Conservation (phyloP, 768 basidiomycete genomes). For the Mycena chlorophos region DNA sequence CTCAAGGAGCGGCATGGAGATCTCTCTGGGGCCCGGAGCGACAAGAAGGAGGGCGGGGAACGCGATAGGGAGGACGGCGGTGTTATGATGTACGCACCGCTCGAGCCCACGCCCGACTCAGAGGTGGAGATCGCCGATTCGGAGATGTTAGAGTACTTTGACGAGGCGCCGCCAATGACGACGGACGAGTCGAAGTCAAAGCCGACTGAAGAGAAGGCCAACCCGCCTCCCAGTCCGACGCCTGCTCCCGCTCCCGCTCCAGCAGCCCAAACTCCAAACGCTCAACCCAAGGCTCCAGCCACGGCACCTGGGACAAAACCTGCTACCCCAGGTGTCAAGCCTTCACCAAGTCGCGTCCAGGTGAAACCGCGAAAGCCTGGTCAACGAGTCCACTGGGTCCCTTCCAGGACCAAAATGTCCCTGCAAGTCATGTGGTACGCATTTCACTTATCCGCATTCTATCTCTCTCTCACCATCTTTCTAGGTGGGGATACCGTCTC, state of each 20-base stretch:
- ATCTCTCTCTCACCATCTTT: neutral
- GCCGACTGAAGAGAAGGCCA: conserved; percentile 14
- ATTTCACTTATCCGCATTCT: neutral
- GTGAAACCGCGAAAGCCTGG: conserved; percentile 26
- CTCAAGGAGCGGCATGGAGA: conserved; percentile 30
- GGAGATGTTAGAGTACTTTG: conserved; percentile 48
- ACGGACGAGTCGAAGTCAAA: conserved; percentile 7
- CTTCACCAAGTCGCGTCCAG: conserved; percentile 18
- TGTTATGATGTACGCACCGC: conserved; percentile 76
- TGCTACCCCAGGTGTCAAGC: conserved; percentile 2
- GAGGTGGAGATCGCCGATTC: conserved; percentile 70
- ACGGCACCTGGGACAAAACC: conserved; percentile 14
- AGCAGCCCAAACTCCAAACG: conserved; percentile 12
- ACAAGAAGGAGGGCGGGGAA: conserved; percentile 12
- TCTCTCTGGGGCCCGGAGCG: conserved; percentile 15
- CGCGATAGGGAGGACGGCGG: conserved; percentile 49
- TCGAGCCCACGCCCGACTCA: conserved; percentile 62
- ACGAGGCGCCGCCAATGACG: too few species aligned
- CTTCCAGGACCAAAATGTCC: conserved; percentile 72
- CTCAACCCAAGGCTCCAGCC: conserved; percentile 9
- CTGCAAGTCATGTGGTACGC: conserved; percentile 80
- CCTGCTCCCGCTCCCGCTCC: neutral
- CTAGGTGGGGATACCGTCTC: conserved; percentile 55
- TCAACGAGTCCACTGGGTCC: conserved; percentile 58
- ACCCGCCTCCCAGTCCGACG: conserved; percentile 18